phyloP scores from a whole-genome alignment of 495 filamentous ascomycete genomes.

The Melanomma pulvis-pyrius region DNA sequence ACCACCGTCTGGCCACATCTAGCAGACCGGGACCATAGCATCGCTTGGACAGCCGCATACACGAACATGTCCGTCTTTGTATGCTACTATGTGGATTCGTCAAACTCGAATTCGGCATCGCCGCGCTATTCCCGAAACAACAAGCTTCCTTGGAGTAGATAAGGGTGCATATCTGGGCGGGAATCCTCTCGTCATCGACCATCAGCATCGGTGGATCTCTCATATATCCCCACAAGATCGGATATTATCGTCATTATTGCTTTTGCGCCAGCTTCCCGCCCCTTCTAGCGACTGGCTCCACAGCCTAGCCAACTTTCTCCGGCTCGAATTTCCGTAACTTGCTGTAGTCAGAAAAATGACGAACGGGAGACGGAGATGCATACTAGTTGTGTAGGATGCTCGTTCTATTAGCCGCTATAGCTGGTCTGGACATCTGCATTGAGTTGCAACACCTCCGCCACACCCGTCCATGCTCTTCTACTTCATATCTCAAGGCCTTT shows the following conservation, averaged over 20 bases:
- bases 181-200: slow-evolving; percentile 9
- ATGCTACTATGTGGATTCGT: slow-evolving; percentile 5
- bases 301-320: slow-evolving; percentile 28
- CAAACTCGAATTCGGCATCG: neutral
- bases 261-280: slow-evolving; percentile 9
- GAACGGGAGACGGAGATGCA: slow-evolving; percentile 17
- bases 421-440: slow-evolving; percentile 1
- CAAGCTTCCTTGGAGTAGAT: slow-evolving; percentile 19
- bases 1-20: too few species aligned
- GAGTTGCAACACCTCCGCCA: neutral
- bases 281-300: neutral
- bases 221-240: slow-evolving; percentile 12
- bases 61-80: neutral
- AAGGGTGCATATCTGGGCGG: slow-evolving; percentile 26
- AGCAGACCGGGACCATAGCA: too few species aligned
- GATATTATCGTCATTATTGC: slow-evolving; percentile 1
- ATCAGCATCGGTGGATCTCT: slow-evolving; percentile 3
- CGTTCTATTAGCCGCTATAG: slow-evolving; percentile 13
- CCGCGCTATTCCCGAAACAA: slow-evolving; percentile 1
- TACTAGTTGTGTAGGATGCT: neutral
- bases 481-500: slow-evolving; percentile 4
- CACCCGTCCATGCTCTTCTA: neutral
- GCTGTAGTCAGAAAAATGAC: slow-evolving; percentile 32
- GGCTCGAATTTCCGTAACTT: slow-evolving; percentile 12
- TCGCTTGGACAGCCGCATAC: neutral